These are phyloP conservation scores for Corylus heterophylla DNA, from an alignment of 306 rosid species.

Conservation along the genomic window DNA sequence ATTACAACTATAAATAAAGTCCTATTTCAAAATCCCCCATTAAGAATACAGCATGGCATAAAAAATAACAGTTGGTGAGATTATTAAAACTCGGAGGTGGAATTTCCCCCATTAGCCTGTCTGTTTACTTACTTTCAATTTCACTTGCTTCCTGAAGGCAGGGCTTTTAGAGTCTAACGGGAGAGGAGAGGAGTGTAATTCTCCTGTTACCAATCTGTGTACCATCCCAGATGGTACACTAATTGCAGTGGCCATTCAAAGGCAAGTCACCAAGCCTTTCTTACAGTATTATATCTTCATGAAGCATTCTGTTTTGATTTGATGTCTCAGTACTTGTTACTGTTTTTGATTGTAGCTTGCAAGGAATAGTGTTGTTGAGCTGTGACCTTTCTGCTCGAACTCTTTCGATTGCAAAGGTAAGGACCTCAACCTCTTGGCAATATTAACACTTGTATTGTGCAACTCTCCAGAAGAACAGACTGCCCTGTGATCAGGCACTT, in stretches of 20 bases:
- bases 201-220: conserved; percentile 70
- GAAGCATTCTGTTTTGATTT: conserved; percentile 21
- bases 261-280: conserved; percentile 46
- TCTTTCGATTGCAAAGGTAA: conserved; percentile 69
- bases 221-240: conserved; percentile 55
- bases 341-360: conserved; percentile 56
- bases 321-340: conserved; percentile 22
- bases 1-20: background rate
- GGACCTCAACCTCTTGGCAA: conserved; percentile 15
- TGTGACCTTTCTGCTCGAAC: conserved; percentile 56
- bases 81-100: background rate
- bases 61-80: background rate
- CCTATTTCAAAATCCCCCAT: background rate
- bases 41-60: background rate
- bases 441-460: background rate
- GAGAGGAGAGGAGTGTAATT: conserved; percentile 49
- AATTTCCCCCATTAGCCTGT: conserved; percentile 5
- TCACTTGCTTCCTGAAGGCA: conserved; percentile 62
- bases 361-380: conserved; percentile 67
- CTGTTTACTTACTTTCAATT: conserved; percentile 34
- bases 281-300: conserved; percentile 7
- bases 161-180: conserved; percentile 68
- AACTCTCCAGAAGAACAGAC: background rate
- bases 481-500: background rate
- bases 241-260: conserved; percentile 86